Conservation (phyloP, 805 yeast species). For the Yarrowia sp. region DNA sequence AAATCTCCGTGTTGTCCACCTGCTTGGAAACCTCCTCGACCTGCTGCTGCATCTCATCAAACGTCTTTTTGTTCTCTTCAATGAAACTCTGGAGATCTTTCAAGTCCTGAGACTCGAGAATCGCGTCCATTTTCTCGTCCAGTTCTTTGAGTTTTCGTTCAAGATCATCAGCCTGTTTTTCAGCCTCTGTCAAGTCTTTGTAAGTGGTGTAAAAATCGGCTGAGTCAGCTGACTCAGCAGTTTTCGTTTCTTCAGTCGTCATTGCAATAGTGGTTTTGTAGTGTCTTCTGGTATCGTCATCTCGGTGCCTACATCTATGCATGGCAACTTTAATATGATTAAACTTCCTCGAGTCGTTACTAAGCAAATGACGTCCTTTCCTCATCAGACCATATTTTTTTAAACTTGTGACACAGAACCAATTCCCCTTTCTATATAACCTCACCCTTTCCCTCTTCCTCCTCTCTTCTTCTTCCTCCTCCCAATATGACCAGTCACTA, state of each 20-base stretch:
- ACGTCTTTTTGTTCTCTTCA: neutral
- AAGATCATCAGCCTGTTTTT: conserved; percentile 54
- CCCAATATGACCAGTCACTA: no score
- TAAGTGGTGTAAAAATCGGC: conserved; percentile 54
- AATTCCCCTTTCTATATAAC: neutral
- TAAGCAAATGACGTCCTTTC: neutral
- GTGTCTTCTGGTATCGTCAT: neutral
- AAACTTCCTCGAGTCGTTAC: neutral
- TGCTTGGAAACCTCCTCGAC: neutral
- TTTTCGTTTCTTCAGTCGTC: neutral
- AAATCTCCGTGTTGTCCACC: neutral
- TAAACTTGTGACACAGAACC: neutral
- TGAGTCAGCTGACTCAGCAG: neutral
- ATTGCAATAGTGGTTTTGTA: neutral
- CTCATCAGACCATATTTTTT: neutral
- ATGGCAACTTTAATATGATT: neutral
- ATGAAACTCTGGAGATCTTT: conserved; percentile 5
- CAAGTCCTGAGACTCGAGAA: conserved; percentile 11
- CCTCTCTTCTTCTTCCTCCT: neutral
- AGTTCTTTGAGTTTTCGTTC: conserved; percentile 24
- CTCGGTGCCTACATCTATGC: no score
- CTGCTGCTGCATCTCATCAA: neutral
- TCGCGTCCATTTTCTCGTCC: conserved; percentile 21
- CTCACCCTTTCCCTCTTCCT: neutral
- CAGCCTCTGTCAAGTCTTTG: conserved; percentile 64